Percentiles rank a stretch among this genome's conserved stretches.
Evolutionary conservation across 352 stramenopile species (phyloP).

Genomic region (Peronospora destructor): DNA sequence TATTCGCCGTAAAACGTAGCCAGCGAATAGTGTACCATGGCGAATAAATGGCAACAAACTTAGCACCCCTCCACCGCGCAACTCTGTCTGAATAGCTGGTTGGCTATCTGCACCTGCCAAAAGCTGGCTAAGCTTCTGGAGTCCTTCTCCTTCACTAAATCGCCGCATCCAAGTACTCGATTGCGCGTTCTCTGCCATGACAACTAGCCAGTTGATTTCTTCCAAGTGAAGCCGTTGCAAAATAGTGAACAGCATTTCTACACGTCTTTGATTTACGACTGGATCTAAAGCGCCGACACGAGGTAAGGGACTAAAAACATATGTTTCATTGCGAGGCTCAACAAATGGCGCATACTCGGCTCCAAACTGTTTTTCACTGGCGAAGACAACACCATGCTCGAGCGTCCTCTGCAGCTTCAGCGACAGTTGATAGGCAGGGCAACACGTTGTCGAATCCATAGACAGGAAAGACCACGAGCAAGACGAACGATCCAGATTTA

Average conservation of each 20-base stretch:
- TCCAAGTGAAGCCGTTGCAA: constrained; percentile 36
- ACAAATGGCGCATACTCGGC: constrained; percentile 25
- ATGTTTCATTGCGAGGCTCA: constrained; percentile 21
- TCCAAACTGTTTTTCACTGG: constrained; percentile 39
- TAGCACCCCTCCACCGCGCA: constrained; percentile 55
- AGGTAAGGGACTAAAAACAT: constrained; percentile 31
- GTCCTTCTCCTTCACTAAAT: constrained; percentile 42
- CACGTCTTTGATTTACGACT: constrained; percentile 8
- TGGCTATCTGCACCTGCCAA: constrained; percentile 33
- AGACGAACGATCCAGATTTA: constrained; percentile 27
- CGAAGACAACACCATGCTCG: constrained; percentile 22
- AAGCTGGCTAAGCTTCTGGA: constrained; percentile 45
- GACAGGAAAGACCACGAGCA: constrained; percentile 49
- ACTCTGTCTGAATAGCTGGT: constrained; percentile 60
- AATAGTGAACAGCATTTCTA: constrained; percentile 10
- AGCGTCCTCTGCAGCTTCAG: constrained; percentile 35
- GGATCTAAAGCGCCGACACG: constrained; percentile 11
- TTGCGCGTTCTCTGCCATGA: constrained; percentile 35
- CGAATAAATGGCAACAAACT: constrained; percentile 75
- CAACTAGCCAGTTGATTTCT: constrained; percentile 43
- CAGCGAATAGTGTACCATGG: constrained; percentile 53
- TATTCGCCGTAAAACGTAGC: constrained; percentile 46
- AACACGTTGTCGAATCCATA: constrained; percentile 50
- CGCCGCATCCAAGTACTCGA: constrained; percentile 33
- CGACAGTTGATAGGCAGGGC: constrained; percentile 40